Evolutionary conservation across 2,329 filamentous ascomycete species (phyloP), one percentile per base, ranked within the genome.

Genomic region (Penicillium rolfsii): DNA sequence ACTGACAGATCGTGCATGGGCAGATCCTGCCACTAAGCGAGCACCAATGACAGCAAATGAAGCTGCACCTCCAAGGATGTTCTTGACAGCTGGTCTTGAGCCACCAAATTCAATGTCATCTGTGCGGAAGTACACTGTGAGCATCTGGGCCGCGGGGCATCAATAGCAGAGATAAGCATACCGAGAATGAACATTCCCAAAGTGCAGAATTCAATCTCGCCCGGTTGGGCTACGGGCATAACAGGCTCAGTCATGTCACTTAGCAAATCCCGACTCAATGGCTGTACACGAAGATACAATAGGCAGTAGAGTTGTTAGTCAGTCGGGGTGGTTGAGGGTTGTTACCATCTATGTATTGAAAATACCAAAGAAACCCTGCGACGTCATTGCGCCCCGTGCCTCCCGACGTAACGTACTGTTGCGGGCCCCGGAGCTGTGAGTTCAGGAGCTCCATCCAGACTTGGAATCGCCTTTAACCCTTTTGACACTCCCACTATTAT

Each of bases 41-140:
- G 95, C 95, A 22, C 95, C 95, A 6, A 98, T 81, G 7, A 93
- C 92, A 8, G 91, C 89, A 75, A 91, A 98, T 2, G 93, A 86
- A 28, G 93, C 95, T 30, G 90, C 95, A 26, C 95, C 95, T 55
- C 95, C 95, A n/a, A 95, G 82, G 22, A 97, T 85, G 71, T 94
- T 84, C 69, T 85, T 86, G 41, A 90, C 89, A 12, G 89, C 83
- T 4, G 89, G 85, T 58, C 80, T 87, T 45, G 89, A 87, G 3
- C 89, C 88, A 35, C 86, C 82, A 71, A 92, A 96, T 70, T 97
- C 90, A 70, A 98, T 98, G 62, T 97, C 91, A 81, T 98, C 93
- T 94, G 79, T 50, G 64, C 61, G 64, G 53, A 55, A 55, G 48
- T 48, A 59, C 56, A 55, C 22, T 50, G 62, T 65, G 35, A 67